Percentiles rank a stretch among this genome's conserved stretches.
phyloP scores from a whole-genome alignment of 2,329 filamentous ascomycete species.

The Claviceps quebecensis region DNA sequence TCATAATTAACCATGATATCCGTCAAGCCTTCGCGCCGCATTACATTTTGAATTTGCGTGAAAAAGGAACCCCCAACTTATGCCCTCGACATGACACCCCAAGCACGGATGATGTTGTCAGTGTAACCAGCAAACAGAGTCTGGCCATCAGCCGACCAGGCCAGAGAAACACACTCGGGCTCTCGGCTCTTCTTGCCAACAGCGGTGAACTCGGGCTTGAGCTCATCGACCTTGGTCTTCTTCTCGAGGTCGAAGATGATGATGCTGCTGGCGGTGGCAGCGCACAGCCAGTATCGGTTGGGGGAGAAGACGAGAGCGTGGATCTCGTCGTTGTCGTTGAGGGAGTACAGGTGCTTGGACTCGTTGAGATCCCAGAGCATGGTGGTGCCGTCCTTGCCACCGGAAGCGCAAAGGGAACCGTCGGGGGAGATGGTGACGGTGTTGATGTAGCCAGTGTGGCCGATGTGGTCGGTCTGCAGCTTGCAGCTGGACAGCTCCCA shows the following conservation, averaged over 20 bases:
- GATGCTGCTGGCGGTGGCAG: slow-evolving; percentile 91
- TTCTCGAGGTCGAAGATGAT: slow-evolving; percentile 99
- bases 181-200: slow-evolving; percentile 98
- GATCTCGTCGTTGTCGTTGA: slow-evolving; percentile 99
- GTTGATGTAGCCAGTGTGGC: slow-evolving; percentile 99
- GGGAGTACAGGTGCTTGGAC: slow-evolving; percentile 99
- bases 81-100: slow-evolving; percentile 93
- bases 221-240: slow-evolving; percentile 99
- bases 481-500: slow-evolving; percentile 99
- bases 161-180: slow-evolving; percentile 93
- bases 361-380: slow-evolving; percentile 99
- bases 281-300: slow-evolving; percentile 99
- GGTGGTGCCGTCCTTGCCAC: slow-evolving; percentile 98
- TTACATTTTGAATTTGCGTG: slow-evolving; percentile 2
- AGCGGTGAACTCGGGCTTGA: slow-evolving; percentile 96
- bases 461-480: slow-evolving; percentile 99
- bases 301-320: slow-evolving; percentile 99
- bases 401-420: slow-evolving; percentile 95
- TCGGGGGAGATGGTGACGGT: slow-evolving; percentile 99
- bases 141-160: slow-evolving; percentile 97
- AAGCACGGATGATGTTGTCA: slow-evolving; percentile 96
- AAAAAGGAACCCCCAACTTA: slow-evolving; percentile 29
- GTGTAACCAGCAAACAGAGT: slow-evolving; percentile 99
- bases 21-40: not conserved
- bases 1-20: not conserved